Evolutionary conservation across 768 basidiomycete species (phyloP).

Genomic region (Panellus pusillus): DNA sequence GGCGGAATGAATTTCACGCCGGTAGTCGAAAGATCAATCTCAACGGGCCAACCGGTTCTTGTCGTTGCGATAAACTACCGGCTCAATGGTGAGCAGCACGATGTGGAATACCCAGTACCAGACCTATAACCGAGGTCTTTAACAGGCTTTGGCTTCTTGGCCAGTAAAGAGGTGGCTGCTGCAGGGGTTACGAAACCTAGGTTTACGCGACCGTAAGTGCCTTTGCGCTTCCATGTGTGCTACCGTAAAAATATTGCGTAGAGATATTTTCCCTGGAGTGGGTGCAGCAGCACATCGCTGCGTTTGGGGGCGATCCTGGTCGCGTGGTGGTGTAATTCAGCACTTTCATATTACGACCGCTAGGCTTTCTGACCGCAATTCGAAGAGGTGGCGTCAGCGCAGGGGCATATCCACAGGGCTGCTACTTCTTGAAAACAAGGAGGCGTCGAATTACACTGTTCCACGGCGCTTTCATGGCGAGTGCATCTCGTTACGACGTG

Average conservation of each 20-base stretch:
- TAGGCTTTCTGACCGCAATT: background rate
- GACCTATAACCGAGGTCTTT: background rate
- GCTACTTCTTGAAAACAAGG: conserved; percentile 3
- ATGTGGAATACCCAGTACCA: background rate
- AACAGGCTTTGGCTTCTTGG: conserved; percentile 8
- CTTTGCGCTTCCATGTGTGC: background rate
- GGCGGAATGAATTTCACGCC: background rate
- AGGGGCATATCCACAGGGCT: conserved; percentile 3
- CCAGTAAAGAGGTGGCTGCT: background rate
- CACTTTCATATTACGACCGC: too few relatives aligned
- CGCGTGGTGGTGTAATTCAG: conserved; percentile 42
- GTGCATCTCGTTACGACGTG: background rate
- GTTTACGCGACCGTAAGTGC: conserved; percentile 9
- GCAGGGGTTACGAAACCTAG: conserved; percentile 11
- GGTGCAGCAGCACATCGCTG: conserved; percentile 54
- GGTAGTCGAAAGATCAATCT: conserved; percentile 3
- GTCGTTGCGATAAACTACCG: conserved; percentile 7
- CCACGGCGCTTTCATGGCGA: conserved; percentile 7
- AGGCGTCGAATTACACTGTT: background rate
- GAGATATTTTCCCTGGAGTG: conserved; percentile 47
- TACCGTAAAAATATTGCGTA: conserved; percentile 14
- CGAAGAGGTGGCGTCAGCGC: conserved; percentile 9
- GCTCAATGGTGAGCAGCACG: background rate
- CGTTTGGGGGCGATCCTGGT: conserved; percentile 56
- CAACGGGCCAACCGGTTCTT: conserved; percentile 1